A percentile compares a stretch with the other conserved stretches of the same genome.
Conservation (phyloP, 2,329 filamentous ascomycete species). For the Magnaporthales sp. region DNA sequence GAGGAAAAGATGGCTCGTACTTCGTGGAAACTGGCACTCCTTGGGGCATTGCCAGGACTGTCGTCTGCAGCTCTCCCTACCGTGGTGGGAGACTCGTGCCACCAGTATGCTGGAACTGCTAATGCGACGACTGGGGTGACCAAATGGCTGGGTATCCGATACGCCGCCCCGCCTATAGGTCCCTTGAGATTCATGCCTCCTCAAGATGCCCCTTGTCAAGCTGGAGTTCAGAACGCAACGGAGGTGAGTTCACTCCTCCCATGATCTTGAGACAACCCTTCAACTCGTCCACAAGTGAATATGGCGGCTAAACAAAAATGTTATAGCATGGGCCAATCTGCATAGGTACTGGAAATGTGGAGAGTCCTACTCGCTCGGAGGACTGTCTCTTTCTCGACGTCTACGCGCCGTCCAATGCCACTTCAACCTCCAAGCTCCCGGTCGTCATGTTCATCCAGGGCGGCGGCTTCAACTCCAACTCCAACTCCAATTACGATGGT, state of each 20-base stretch:
- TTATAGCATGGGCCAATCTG: slow-evolving; percentile 18
- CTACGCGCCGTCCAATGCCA: slow-evolving; percentile 45
- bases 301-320: not conserved
- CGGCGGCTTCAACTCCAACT: slow-evolving; percentile 41
- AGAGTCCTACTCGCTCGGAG: slow-evolving; percentile 32
- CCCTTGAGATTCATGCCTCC: slow-evolving; percentile 6
- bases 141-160: slow-evolving; percentile 5
- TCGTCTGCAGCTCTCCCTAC: not conserved
- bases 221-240: not conserved
- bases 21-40: not conserved
- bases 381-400: slow-evolving; percentile 65
- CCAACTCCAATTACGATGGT: slow-evolving; percentile 43
- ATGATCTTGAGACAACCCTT: not conserved
- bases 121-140: slow-evolving; percentile 2
- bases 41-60: not conserved
- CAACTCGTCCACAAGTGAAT: not conserved
- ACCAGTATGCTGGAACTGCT: not conserved
- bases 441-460: slow-evolving; percentile 41
- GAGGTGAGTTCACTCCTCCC: not conserved
- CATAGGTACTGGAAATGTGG: slow-evolving; percentile 17
- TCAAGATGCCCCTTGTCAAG: not conserved
- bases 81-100: not conserved
- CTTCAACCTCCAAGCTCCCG: slow-evolving; percentile 31
- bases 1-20: not conserved
- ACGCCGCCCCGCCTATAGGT: slow-evolving; percentile 4